phyloP scores from a whole-genome alignment of 2,329 filamentous ascomycete genomes.

The Xylariales sp. region DNA sequence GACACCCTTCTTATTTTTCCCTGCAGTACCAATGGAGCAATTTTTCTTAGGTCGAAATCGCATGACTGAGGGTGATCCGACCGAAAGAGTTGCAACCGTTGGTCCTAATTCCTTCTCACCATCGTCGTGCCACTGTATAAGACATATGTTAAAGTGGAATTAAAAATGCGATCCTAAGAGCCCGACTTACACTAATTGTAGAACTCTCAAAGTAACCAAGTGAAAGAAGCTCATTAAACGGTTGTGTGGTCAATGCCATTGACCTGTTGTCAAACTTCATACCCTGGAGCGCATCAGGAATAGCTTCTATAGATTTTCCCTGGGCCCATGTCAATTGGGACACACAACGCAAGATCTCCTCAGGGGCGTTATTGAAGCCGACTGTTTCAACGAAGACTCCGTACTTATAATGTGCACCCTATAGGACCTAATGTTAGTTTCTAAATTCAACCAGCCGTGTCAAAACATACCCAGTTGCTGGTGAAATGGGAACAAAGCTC shows the following conservation, averaged over 20 bases:
- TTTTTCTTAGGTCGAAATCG: conserved; percentile 48
- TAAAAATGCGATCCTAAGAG: no score
- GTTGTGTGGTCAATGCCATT: conserved; percentile 22
- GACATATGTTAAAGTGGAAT: no score
- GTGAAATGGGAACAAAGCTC: conserved; percentile 47
- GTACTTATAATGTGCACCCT: conserved; percentile 65
- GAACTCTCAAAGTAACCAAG: conserved; percentile 59
- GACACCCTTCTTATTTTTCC: conserved; percentile 21
- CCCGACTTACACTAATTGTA: conserved; percentile 47
- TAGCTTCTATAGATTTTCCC: conserved; percentile 29
- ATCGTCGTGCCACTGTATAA: conserved; percentile 62
- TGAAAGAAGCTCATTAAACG: conserved; percentile 61
- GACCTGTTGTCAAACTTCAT: conserved; percentile 8
- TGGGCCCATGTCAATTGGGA: conserved; percentile 53
- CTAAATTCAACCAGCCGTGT: no score
- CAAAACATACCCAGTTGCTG: conserved; percentile 44
- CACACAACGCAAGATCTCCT: conserved; percentile 43
- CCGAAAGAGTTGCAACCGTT: conserved; percentile 56
- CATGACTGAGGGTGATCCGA: conserved; percentile 57
- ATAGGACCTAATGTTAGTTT: no score
- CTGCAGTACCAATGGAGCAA: conserved; percentile 15
- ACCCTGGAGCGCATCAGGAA: conserved; percentile 10
- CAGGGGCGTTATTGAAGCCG: conserved; percentile 44
- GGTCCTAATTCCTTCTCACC: conserved; percentile 60
- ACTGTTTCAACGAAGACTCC: conserved; percentile 48